Evolutionary conservation across 2,329 filamentous ascomycete species (phyloP).

Genomic region (Hypoxylon sp.): DNA sequence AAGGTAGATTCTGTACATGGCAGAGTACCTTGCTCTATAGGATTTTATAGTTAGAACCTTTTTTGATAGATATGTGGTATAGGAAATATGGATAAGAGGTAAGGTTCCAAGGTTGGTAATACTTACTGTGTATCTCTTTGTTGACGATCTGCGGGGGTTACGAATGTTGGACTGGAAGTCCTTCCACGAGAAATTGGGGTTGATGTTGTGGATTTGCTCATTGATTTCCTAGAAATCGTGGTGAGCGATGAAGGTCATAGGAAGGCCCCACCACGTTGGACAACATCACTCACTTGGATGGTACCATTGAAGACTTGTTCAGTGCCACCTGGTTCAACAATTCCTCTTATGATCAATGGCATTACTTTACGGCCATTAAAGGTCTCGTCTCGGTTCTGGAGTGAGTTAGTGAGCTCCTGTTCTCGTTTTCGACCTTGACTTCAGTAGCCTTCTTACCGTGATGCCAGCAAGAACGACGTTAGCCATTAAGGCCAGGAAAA

Average conservation of each 20-base stretch:
- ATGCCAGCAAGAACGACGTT: not conserved
- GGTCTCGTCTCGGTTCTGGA: not conserved
- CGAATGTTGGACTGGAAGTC: constrained; percentile 9
- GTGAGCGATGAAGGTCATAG: not conserved
- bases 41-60: not conserved
- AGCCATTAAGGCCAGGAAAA: not conserved
- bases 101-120: not conserved
- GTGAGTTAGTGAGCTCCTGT: constrained; percentile 10
- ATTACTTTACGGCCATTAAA: constrained; percentile 18
- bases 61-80: not conserved
- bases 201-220: constrained; percentile 22
- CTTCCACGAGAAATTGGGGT: constrained; percentile 28
- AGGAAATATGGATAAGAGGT: not conserved
- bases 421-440: not conserved
- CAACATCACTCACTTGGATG: constrained; percentile 27
- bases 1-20: constrained; percentile 28
- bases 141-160: not conserved
- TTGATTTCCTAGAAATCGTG: constrained; percentile 28
- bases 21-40: constrained; percentile 28
- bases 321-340: constrained; percentile 17
- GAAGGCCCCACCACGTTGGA: not conserved
- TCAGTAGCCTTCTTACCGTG: not conserved
- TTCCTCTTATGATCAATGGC: constrained; percentile 18
- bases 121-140: constrained; percentile 14
- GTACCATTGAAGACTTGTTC: constrained; percentile 30